These are phyloP conservation scores for Ceratorhiza oryzae-sativae DNA, from an alignment of 1,284 basidiomycete genomes.

Conservation along the genomic window DNA sequence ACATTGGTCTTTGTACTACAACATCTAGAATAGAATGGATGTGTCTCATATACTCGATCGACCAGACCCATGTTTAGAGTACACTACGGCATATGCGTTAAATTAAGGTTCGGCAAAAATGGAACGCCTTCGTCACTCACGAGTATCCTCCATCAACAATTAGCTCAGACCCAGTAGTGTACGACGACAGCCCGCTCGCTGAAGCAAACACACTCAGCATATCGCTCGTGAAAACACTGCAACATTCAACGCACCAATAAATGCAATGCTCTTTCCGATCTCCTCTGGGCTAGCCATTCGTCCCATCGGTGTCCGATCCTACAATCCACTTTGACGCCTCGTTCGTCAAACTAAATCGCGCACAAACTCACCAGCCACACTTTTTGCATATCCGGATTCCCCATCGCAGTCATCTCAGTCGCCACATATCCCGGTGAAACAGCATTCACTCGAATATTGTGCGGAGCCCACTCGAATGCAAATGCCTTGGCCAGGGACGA, in stretches of 20 bases:
- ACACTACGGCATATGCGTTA: background rate
- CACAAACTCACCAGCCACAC: constrained; percentile 28
- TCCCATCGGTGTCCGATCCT: constrained; percentile 31
- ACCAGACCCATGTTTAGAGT: background rate
- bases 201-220: background rate
- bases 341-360: background rate
- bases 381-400: constrained; percentile 33
- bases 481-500: constrained; percentile 63
- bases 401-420: constrained; percentile 40
- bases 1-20: background rate
- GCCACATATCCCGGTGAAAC: constrained; percentile 67
- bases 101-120: background rate
- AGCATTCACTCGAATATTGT: constrained; percentile 65
- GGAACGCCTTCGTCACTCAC: constrained; percentile 1
- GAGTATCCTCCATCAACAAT: constrained; percentile 31
- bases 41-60: background rate
- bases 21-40: background rate
- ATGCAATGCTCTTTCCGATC: constrained; percentile 24
- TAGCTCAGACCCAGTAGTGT: constrained; percentile 32
- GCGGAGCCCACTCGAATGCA: constrained; percentile 66
- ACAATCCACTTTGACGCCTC: background rate
- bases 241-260: constrained; percentile 23
- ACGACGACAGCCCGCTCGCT: constrained; percentile 34
- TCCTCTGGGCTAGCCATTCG: constrained; percentile 25
- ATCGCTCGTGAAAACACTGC: background rate